A percentile compares a stretch with the other conserved stretches of the same genome.
These are phyloP conservation scores for Polyporus arcularius DNA, from an alignment of 768 basidiomycete species.

Conservation along the genomic window DNA sequence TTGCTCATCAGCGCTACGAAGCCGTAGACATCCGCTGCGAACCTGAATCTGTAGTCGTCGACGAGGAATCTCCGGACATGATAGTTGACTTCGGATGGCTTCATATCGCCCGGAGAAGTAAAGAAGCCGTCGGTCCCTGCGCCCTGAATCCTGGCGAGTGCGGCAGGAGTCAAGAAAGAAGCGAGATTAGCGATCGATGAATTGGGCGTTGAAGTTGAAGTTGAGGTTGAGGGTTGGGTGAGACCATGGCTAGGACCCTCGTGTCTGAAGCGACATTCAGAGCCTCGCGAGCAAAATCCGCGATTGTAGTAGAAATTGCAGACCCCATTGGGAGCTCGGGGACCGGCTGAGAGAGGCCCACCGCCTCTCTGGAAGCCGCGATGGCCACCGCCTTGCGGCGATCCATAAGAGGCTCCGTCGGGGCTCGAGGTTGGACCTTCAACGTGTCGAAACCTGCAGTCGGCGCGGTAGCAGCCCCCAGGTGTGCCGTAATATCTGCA, in stretches of 20 bases:
- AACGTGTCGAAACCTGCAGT: conserved; percentile 2
- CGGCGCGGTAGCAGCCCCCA: conserved; percentile 43
- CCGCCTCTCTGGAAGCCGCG: not conserved
- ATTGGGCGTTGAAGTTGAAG: too few species aligned
- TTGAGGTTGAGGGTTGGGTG: too few species aligned
- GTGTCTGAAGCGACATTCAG: conserved; percentile 47
- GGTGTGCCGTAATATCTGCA: conserved; percentile 45
- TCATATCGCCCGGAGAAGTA: conserved; percentile 27
- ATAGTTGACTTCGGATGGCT: conserved; percentile 49
- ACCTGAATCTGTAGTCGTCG: conserved; percentile 47
- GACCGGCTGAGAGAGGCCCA: conserved; percentile 3
- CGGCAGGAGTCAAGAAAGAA: conserved; percentile 46
- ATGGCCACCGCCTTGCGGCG: not conserved
- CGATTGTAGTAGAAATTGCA: conserved; percentile 51
- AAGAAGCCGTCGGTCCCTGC: conserved; percentile 47
- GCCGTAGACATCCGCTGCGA: conserved; percentile 44
- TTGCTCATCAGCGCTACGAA: conserved; percentile 33
- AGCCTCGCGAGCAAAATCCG: conserved; percentile 49
- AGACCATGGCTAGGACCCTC: conserved; percentile 1
- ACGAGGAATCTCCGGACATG: conserved; percentile 43
- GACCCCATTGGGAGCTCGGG: conserved; percentile 34
- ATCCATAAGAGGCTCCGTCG: not conserved
- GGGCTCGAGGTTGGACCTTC: conserved; percentile 5
- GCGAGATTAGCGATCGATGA: conserved; percentile 31
- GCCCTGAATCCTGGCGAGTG: conserved; percentile 46